These are phyloP conservation scores for Tulasnella sp. DNA, from an alignment of 768 basidiomycete genomes.

Conservation along the genomic window DNA sequence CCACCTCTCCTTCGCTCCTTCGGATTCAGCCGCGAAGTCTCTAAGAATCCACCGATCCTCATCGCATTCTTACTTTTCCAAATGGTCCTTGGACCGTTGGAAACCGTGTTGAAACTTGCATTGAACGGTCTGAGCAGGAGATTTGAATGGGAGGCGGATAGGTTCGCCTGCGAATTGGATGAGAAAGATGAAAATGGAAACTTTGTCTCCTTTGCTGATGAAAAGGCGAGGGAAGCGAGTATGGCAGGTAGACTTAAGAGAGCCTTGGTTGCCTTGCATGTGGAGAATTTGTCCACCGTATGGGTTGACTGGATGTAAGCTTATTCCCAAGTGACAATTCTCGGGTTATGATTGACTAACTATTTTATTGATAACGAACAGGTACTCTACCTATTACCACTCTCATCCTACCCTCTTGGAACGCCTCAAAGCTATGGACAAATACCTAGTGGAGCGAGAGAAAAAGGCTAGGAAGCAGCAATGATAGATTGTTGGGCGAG, in stretches of 20 bases:
- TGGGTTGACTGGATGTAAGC: constrained; percentile 86
- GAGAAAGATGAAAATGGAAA: constrained; percentile 27
- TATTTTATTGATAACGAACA: constrained; percentile 25
- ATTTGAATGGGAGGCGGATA: constrained; percentile 90
- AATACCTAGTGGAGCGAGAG: constrained; percentile 31
- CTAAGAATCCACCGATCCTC: constrained; percentile 60
- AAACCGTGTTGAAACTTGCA: constrained; percentile 53
- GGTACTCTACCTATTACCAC: constrained; percentile 91
- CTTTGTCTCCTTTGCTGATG: too few species aligned
- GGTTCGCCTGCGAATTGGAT: constrained; percentile 65
- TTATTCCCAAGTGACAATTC: constrained; percentile 2
- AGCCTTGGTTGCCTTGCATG: constrained; percentile 74
- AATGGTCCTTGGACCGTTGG: constrained; percentile 73
- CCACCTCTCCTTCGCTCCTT: constrained; percentile 68
- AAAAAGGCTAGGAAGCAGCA: constrained; percentile 27
- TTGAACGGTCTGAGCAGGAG: constrained; percentile 74
- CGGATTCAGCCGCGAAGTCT: constrained; percentile 55
- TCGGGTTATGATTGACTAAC: background rate
- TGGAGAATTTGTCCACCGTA: constrained; percentile 84
- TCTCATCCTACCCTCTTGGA: constrained; percentile 92
- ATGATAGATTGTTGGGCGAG: constrained; percentile 3
- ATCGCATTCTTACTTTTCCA: constrained; percentile 82
- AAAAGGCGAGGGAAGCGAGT: constrained; percentile 31
- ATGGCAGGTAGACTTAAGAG: constrained; percentile 77
- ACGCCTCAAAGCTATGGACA: constrained; percentile 67